Base-by-base conservation (phyloP, 768 basidiomycete genomes). In the Mrakia frigida region DNA sequence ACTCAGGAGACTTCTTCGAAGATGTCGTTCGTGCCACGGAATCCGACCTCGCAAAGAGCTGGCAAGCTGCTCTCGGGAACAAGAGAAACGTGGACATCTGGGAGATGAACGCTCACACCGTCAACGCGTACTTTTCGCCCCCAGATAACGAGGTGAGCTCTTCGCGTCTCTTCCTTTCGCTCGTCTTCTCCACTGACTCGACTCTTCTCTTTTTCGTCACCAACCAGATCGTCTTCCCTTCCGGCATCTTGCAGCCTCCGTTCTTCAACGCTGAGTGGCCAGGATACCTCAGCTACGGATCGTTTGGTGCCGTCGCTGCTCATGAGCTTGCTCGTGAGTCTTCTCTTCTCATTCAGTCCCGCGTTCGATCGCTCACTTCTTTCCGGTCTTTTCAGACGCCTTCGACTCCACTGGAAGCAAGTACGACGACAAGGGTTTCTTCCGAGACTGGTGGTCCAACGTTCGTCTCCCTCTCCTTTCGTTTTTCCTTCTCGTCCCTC, bases 171-270 rank as follows among this genome's bases (percentile, higher is more conserved):
- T 16, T 23, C 10, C 16, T 35, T 21, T 50, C 46, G 35, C 37
- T 28, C 33, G 28, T 9, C 21, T 41, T 14, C 7, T 25, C 65
- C 68, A 6, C 21, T 14, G 4, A 53, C 92, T 95, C 77, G 92
- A 94, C 81, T 94, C 94, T 0, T 94, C 94, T 84, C 93, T 89
- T 84, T 90, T 90, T 78, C 90, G 93, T 43, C 90, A 92, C 14
- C 89, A 94, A 94, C 79, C 94, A 96, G 90, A 94, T 95, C 71
- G 92, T 94, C 31, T 98, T 99, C 85, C 95, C 97, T 13, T 96
- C 97, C 31, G 97, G 97, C 35, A 94, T 98, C 80, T 84, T 98
- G 25, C 93, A 90, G 79, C 90, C 92, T 2, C 95, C 95, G 0
- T 98, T 94, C 87, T 98, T 94, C 86, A 88, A 87, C 6, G 85